phyloP scores from a whole-genome alignment of 208 protist genomes.

The Trichomonas vaginalis region DNA sequence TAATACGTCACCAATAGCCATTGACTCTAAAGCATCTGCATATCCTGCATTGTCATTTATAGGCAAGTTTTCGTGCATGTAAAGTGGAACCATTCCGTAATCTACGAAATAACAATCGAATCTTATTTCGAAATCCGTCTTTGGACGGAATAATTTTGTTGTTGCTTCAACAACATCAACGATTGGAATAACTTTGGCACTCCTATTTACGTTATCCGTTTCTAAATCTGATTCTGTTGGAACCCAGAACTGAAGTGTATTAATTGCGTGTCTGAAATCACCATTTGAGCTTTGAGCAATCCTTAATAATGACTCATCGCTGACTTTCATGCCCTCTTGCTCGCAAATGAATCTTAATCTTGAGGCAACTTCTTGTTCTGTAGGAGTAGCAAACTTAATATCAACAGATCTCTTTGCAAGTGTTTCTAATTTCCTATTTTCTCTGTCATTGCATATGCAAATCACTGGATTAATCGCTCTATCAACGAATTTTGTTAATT shows the following conservation, averaged over 20 bases:
- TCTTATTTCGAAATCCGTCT: not conserved
- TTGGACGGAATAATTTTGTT: not conserved
- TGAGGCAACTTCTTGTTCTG: not conserved
- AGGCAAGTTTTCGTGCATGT: not conserved
- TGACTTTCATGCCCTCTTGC: constrained; percentile 58
- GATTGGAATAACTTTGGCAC: not conserved
- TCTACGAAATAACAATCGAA: constrained; percentile 16
- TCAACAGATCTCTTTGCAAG: constrained; percentile 80
- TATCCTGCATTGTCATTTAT: not conserved
- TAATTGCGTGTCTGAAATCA: not conserved
- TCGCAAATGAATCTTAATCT: constrained; percentile 46
- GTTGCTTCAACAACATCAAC: not conserved
- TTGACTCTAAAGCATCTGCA: not conserved
- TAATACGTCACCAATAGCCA: not conserved
- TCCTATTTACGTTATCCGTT: too few species aligned
- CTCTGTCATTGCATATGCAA: constrained; percentile 94
- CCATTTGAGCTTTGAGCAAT: not conserved
- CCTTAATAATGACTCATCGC: constrained; percentile 46
- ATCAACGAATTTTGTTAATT: constrained; percentile 80
- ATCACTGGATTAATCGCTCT: constrained; percentile 63
- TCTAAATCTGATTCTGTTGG: not conserved
- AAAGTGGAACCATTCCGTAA: constrained; percentile 14
- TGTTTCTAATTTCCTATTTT: constrained; percentile 65
- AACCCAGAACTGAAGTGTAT: not conserved
- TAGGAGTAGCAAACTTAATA: constrained; percentile 56